These are phyloP conservation scores for Blakeslea trispora DNA, from an alignment of 371 early-diverging fungal species.

Conservation along the genomic window DNA sequence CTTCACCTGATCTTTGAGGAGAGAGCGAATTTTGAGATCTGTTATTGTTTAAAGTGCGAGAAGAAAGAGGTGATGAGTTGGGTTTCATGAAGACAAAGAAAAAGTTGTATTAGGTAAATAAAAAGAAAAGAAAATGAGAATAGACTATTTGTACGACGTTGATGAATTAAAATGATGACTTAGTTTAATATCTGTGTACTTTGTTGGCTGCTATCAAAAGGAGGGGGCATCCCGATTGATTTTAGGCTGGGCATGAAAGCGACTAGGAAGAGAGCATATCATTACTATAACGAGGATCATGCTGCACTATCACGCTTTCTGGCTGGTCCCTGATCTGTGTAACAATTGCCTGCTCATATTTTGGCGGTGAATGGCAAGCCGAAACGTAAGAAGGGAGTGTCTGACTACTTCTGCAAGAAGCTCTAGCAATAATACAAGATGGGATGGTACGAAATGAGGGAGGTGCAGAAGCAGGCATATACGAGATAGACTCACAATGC, in stretches of 20 bases:
- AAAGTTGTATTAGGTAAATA: background rate
- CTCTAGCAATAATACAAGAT: slow-evolving; percentile 15
- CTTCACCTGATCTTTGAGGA: background rate
- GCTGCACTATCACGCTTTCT: too few species aligned
- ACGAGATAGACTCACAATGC: slow-evolving; percentile 6
- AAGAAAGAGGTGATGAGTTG: background rate
- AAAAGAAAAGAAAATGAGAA: background rate
- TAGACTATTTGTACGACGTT: background rate
- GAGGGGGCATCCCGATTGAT: too few species aligned
- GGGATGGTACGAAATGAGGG: slow-evolving; percentile 40
- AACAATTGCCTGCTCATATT: slow-evolving; percentile 52
- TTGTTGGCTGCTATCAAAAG: too few species aligned
- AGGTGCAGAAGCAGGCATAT: slow-evolving; percentile 34
- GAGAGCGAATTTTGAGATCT: background rate
- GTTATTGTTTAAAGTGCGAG: background rate
- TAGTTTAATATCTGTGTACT: too few species aligned
- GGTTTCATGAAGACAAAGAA: background rate
- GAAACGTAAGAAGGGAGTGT: slow-evolving; percentile 40
- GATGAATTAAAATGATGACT: too few species aligned
- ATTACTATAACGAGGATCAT: slow-evolving; percentile 23
- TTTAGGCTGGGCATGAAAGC: too few species aligned
- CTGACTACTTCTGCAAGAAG: slow-evolving; percentile 19
- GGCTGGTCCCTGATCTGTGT: slow-evolving; percentile 37
- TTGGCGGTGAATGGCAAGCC: slow-evolving; percentile 41
- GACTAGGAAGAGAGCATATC: background rate